Evolutionary conservation across 768 basidiomycete genomes (phyloP).

Genomic region (Daedaleopsis sinensis): DNA sequence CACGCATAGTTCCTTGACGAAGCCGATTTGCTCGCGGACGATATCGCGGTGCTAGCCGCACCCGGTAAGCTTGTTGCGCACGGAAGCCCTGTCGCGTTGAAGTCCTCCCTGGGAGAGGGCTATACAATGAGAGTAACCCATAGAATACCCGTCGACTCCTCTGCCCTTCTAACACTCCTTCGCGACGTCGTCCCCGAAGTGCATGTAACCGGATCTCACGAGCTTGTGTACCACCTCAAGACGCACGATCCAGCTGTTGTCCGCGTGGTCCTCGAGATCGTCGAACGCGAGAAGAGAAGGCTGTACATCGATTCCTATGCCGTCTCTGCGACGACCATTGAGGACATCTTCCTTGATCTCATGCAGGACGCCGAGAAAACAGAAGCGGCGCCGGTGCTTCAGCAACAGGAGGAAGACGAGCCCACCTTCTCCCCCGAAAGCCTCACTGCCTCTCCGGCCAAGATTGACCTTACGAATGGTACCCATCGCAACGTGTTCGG

Average conservation of each 20-base stretch:
- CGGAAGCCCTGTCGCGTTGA: slow-evolving; percentile 73
- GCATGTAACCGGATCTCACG: slow-evolving; percentile 46
- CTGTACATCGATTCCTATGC: slow-evolving; percentile 58
- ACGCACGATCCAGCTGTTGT: slow-evolving; percentile 59
- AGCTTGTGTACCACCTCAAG: slow-evolving; percentile 58
- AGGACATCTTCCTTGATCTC: slow-evolving; percentile 79
- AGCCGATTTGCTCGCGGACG: slow-evolving; percentile 76
- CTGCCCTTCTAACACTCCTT: slow-evolving; percentile 19
- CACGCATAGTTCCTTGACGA: slow-evolving; percentile 67
- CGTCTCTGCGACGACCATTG: slow-evolving; percentile 72
- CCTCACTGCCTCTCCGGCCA: background rate
- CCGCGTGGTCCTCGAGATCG: slow-evolving; percentile 53
- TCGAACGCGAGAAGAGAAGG: slow-evolving; percentile 47
- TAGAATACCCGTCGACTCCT: slow-evolving; percentile 27
- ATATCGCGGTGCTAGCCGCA: slow-evolving; percentile 73
- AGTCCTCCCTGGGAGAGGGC: slow-evolving; percentile 70
- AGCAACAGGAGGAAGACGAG: background rate
- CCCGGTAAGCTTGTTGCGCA: slow-evolving; percentile 77
- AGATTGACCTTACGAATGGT: background rate
- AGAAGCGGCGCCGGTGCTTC: background rate
- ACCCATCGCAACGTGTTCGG: background rate
- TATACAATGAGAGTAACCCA: slow-evolving; percentile 61
- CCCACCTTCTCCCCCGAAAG: no score
- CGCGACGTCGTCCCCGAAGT: slow-evolving; percentile 45
- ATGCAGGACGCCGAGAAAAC: slow-evolving; percentile 49